These are phyloP conservation scores for Populus trichocarpa DNA, from an alignment of 441 rosid species.

Conservation along the genomic window DNA sequence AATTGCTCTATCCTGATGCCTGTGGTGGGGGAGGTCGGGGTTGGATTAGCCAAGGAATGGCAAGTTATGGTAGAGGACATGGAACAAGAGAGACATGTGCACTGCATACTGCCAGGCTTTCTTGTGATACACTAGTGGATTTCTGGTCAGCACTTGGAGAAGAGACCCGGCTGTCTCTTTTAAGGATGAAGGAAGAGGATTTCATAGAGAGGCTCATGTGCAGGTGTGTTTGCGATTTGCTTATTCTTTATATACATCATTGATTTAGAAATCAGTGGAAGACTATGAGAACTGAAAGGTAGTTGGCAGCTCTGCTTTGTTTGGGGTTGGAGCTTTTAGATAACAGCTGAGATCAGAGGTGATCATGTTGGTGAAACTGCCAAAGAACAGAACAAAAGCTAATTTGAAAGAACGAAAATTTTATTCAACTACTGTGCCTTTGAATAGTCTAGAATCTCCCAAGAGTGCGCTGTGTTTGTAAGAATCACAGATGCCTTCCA, in stretches of 20 bases:
- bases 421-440: neutral
- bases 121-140: conserved; percentile 90
- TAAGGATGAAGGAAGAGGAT: conserved; percentile 98
- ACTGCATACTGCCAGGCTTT: conserved; percentile 88
- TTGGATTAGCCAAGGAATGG: conserved; percentile 92
- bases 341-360: conserved; percentile 12
- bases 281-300: conserved; percentile 11
- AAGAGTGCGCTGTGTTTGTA: neutral
- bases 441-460: neutral
- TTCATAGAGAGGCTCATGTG: conserved; percentile 90
- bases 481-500: neutral
- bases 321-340: conserved; percentile 8
- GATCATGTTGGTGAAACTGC: conserved; percentile 11
- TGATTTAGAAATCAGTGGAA: conserved; percentile 20
- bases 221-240: conserved; percentile 48
- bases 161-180: conserved; percentile 79
- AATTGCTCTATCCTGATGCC: conserved; percentile 92
- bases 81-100: conserved; percentile 95
- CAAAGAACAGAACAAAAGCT: conserved; percentile 10
- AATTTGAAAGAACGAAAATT: neutral
- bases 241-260: conserved; percentile 19
- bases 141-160: conserved; percentile 95
- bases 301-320: conserved; percentile 13
- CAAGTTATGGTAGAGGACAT: conserved; percentile 82
- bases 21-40: conserved; percentile 98